These are phyloP conservation scores for Flaveria linearis DNA, from an alignment of 129 eudicot species.

Conservation along the genomic window DNA sequence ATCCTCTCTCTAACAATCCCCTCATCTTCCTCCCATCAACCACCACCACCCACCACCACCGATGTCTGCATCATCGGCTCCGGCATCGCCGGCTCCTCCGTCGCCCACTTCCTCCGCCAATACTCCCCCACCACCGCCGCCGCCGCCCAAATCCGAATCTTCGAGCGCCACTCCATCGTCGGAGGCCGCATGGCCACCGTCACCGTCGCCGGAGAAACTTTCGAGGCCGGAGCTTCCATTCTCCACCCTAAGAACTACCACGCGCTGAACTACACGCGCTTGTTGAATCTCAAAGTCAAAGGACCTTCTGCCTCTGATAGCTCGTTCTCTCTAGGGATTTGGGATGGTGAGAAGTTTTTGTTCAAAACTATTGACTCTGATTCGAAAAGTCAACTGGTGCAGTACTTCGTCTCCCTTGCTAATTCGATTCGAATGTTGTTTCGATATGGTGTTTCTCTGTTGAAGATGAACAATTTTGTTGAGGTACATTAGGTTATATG, in stretches of 20 bases:
- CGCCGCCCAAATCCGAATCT: slow-evolving; percentile 47
- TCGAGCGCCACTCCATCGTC: slow-evolving; percentile 66
- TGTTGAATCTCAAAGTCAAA: slow-evolving; percentile 39
- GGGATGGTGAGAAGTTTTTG: slow-evolving; percentile 72
- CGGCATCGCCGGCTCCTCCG: slow-evolving; percentile 91
- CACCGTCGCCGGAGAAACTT: slow-evolving; percentile 62
- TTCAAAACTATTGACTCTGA: slow-evolving; percentile 53
- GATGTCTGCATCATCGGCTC: slow-evolving; percentile 83
- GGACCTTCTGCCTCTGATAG: slow-evolving; percentile 35
- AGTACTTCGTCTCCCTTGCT: slow-evolving; percentile 40
- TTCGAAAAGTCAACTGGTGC: slow-evolving; percentile 45
- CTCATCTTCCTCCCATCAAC: slow-evolving; percentile 24
- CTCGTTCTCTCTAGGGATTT: slow-evolving; percentile 62
- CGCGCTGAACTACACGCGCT: slow-evolving; percentile 54
- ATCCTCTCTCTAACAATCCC: slow-evolving; percentile 25
- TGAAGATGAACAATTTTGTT: slow-evolving; percentile 67
- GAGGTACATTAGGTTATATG: slow-evolving; percentile 48
- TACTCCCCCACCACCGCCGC: slow-evolving; percentile 41
- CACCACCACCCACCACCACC: slow-evolving; percentile 24
- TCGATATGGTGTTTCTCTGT: slow-evolving; percentile 72
- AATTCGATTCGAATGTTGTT: slow-evolving; percentile 54
- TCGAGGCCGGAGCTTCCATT: slow-evolving; percentile 95
- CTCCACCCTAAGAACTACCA: slow-evolving; percentile 89
- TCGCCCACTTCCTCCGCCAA: slow-evolving; percentile 85
- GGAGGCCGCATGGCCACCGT: slow-evolving; percentile 99